Base-by-base conservation (phyloP, 2,329 filamentous ascomycete species). In the Clarireedia sp. region DNA sequence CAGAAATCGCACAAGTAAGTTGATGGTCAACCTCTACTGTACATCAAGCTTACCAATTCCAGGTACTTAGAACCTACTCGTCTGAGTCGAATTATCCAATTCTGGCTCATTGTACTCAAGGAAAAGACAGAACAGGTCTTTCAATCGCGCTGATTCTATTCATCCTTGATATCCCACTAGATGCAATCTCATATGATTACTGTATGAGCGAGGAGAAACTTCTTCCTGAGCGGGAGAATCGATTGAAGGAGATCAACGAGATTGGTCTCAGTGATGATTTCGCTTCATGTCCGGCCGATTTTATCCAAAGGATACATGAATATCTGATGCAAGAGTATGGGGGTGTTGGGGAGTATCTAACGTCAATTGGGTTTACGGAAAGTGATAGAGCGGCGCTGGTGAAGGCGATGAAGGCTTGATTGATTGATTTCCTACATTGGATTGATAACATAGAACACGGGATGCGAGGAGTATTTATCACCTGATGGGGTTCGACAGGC, bases 31-130 rank as follows among this genome's bases (percentile, higher is more conserved):
- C 52, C 24, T 58, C 14, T 23, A 50, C 29, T 46, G 51, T n/a
- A 23, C 3, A 45, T 33, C 38, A 19, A 21, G 36, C 57, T 43
- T 41, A 43, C 19, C 23, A 33, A 36, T 58, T 10, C 16, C 54
- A 75, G 64, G 71, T 78, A 26, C 78, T 84, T 38, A 70, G 73
- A 7, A 69, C 79, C 6, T 69, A 82, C 23, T 71, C 75, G 9
- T 68, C 75, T 1, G 67, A 73, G 2, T 62, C 69, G 0, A 75
- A 75, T 16, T 82, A 83, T 60, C 89, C 90, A 0, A 70, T 84
- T 1, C 67, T 95, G 7, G 73, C 94, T 2, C 89, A 95, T 70
- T 96, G 90, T 70, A 94, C 90, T 0, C 89, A 95, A 65, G 90
- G 90, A 56, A 96, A 95, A 68, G 90, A 95, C 66, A 80, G 90